A percentile compares a stretch with the other conserved stretches of the same genome.
These are phyloP conservation scores for Secale cereale DNA, from an alignment of 176 grass and related monocot genomes.

Conservation along the genomic window DNA sequence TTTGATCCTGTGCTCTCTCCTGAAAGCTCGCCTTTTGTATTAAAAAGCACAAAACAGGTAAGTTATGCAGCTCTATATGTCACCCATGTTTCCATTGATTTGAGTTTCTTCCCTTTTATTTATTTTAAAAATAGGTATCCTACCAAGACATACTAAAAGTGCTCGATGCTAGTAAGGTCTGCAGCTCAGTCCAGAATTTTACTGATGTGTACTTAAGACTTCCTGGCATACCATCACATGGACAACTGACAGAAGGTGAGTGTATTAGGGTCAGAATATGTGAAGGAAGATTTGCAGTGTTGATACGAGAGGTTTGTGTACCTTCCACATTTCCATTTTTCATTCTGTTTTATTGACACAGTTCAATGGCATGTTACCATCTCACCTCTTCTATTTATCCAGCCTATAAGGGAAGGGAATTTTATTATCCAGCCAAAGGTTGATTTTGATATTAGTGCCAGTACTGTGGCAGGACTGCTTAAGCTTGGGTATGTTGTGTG, in stretches of 20 bases:
- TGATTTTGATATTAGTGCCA: slow-evolving; percentile 98
- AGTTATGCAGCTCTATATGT: slow-evolving; percentile 9
- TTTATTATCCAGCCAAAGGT: slow-evolving; percentile 99
- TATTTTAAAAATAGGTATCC: slow-evolving; percentile 50
- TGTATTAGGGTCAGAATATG: slow-evolving; percentile 99
- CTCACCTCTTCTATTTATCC: slow-evolving; percentile 27
- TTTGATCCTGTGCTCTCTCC: slow-evolving; percentile 98
- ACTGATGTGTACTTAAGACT: slow-evolving; percentile 92
- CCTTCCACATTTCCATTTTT: slow-evolving; percentile 10
- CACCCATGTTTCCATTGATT: slow-evolving; percentile 2
- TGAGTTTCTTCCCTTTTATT: slow-evolving; percentile 19
- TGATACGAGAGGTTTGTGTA: slow-evolving; percentile 79
- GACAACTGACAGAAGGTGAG: slow-evolving; percentile 76
- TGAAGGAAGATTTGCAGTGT: slow-evolving; percentile 98
- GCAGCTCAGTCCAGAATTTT: slow-evolving; percentile 95
- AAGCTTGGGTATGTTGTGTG: slow-evolving; percentile 80
- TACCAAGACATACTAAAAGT: slow-evolving; percentile 86
- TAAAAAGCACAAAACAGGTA: slow-evolving; percentile 96
- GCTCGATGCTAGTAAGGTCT: slow-evolving; percentile 81
- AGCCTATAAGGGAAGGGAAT: slow-evolving; percentile 96
- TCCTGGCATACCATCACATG: slow-evolving; percentile 70
- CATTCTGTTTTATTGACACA: slow-evolving; percentile 24
- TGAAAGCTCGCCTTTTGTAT: slow-evolving; percentile 94
- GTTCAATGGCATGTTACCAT: slow-evolving; percentile 3
- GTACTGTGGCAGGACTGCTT: slow-evolving; percentile 94